phyloP scores from a whole-genome alignment of 805 yeast genomes.

The Wickerhamiella azyma region DNA sequence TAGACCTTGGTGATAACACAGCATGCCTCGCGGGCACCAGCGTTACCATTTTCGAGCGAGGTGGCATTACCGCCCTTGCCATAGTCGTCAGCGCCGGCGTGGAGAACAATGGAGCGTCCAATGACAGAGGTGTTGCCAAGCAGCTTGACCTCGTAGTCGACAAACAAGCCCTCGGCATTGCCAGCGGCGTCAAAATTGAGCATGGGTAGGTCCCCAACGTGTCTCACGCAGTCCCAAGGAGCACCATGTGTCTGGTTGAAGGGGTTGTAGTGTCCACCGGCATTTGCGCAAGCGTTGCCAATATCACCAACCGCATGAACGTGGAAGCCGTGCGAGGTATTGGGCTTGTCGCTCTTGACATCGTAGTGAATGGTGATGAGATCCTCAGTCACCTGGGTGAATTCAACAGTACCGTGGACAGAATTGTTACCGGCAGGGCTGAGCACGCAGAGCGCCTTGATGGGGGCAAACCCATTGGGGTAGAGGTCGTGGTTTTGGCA shows the following conservation, averaged over 20 bases:
- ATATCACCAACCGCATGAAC: conserved; percentile 4
- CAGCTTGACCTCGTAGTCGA: conserved; percentile 52
- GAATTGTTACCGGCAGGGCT: conserved; percentile 1
- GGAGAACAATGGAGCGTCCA: conserved; percentile 84
- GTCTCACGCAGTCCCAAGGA: conserved; percentile 28
- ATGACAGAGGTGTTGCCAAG: conserved; percentile 60
- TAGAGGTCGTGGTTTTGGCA: background rate
- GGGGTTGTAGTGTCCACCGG: conserved; percentile 97
- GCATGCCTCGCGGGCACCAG: conserved; percentile 92
- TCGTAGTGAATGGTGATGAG: conserved; percentile 24
- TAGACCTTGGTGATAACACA: conserved; percentile 37
- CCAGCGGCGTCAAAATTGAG: conserved; percentile 60
- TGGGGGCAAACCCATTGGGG: background rate
- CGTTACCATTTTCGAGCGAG: conserved; percentile 84
- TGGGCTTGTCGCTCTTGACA: conserved; percentile 6
- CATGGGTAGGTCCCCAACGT: conserved; percentile 81
- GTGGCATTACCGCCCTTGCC: conserved; percentile 85
- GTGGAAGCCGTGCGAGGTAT: conserved; percentile 7
- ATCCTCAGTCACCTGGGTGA: conserved; percentile 1
- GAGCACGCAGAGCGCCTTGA: conserved; percentile 3
- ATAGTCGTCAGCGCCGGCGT: conserved; percentile 75
- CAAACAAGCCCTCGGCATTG: conserved; percentile 64
- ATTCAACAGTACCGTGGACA: background rate
- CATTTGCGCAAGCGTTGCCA: conserved; percentile 71
- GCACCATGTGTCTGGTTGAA: conserved; percentile 41